Conservation (phyloP, 257 asterid species). For the Lycium barbarum region DNA sequence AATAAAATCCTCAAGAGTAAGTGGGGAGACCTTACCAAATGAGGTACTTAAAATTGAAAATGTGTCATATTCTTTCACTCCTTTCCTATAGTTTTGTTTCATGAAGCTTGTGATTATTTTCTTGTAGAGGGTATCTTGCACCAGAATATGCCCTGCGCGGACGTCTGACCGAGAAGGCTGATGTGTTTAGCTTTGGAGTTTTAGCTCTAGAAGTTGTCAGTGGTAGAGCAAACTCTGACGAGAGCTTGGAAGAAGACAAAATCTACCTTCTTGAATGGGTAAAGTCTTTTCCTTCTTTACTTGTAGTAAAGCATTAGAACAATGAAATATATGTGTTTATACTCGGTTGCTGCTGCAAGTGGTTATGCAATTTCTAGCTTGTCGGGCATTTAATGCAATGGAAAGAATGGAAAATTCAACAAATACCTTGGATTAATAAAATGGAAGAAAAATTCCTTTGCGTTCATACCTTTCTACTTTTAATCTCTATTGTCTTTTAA, state of each 20-base stretch:
- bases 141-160: constrained; percentile 86
- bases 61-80: not conserved
- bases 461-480: not conserved
- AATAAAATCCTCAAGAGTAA: too few species aligned
- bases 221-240: constrained; percentile 70
- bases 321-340: not conserved
- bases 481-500: too few species aligned
- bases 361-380: not conserved
- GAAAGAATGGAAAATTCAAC: not conserved
- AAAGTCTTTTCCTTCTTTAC: constrained; percentile 29
- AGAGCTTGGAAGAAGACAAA: constrained; percentile 55
- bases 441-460: not conserved
- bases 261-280: constrained; percentile 84
- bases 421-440: not conserved
- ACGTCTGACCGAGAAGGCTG: constrained; percentile 76
- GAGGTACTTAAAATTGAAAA: not conserved
- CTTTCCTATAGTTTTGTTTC: not conserved
- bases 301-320: not conserved
- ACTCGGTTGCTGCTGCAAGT: not conserved
- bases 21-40: too few species aligned
- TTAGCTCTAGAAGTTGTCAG: constrained; percentile 69
- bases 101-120: not conserved
- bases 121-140: constrained; percentile 72
- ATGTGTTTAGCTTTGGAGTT: constrained; percentile 75
- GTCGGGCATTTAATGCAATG: not conserved